Percentiles rank a stretch among this genome's conserved stretches.
Evolutionary conservation across 768 basidiomycete species (phyloP).

Genomic region (Lactifluus piperatus): DNA sequence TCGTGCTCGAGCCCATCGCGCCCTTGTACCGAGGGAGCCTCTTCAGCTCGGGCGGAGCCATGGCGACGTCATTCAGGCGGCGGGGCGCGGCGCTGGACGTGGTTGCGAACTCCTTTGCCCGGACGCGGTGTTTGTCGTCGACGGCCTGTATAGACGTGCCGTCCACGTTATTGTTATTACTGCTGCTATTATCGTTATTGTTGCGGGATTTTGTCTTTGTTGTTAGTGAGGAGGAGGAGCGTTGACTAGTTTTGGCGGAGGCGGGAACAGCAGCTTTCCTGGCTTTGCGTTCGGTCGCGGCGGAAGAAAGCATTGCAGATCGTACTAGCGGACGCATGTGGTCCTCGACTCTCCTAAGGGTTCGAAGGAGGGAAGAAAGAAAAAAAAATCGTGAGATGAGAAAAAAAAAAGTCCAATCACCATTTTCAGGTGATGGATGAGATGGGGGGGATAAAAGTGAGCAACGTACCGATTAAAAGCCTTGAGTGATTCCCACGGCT

Average conservation of each 20-base stretch:
- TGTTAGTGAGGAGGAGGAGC: neutral
- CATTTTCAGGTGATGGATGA: neutral
- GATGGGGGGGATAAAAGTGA: neutral
- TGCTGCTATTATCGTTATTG: too few relatives aligned
- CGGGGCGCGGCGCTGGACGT: constrained; percentile 47
- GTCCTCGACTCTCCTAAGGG: constrained; percentile 58
- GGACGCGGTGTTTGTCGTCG: constrained; percentile 10
- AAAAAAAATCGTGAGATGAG: neutral
- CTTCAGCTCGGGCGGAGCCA: constrained; percentile 56
- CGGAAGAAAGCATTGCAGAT: constrained; percentile 50
- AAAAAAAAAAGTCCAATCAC: neutral
- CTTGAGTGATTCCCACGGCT: constrained; percentile 60
- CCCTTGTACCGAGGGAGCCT: constrained; percentile 36
- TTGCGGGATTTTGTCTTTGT: neutral
- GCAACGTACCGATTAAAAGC: constrained; percentile 65
- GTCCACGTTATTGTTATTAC: neutral
- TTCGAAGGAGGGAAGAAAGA: neutral
- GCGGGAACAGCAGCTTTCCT: constrained; percentile 31
- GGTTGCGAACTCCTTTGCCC: constrained; percentile 39
- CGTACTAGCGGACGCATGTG: constrained; percentile 58
- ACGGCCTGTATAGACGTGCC: neutral
- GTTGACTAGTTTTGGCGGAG: constrained; percentile 18
- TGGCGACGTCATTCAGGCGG: constrained; percentile 62
- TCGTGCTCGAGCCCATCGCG: neutral
- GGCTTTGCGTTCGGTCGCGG: constrained; percentile 39